Percentiles rank a stretch among this genome's conserved stretches.
phyloP scores from a whole-genome alignment of 495 filamentous ascomycete species.

The Niebla homalea region DNA sequence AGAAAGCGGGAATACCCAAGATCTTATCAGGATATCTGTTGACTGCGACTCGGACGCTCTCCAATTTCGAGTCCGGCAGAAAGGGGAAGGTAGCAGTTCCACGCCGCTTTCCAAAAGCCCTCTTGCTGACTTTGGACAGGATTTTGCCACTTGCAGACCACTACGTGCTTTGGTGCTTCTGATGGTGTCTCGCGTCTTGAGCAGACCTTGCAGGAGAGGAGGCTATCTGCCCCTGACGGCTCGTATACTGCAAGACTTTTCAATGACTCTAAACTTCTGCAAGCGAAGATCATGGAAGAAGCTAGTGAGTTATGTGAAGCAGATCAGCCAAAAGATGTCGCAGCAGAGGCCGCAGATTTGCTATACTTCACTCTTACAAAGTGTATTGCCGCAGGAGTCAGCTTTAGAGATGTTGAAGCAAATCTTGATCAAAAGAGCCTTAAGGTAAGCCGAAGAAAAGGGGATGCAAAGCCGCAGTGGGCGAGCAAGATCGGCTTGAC shows the following conservation, averaged over 20 bases:
- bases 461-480: slow-evolving; percentile 86
- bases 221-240: slow-evolving; percentile 65
- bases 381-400: slow-evolving; percentile 70
- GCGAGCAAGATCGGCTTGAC: slow-evolving; percentile 65
- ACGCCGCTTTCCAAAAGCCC: not conserved
- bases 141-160: slow-evolving; percentile 88
- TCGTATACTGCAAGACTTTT: slow-evolving; percentile 92
- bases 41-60: slow-evolving; percentile 93
- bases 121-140: slow-evolving; percentile 32
- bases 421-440: slow-evolving; percentile 88
- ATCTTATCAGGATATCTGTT: slow-evolving; percentile 67
- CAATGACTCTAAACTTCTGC: slow-evolving; percentile 73
- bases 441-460: slow-evolving; percentile 82
- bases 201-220: slow-evolving; percentile 67
- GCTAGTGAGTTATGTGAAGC: slow-evolving; percentile 88
- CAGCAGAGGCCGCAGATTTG: slow-evolving; percentile 88
- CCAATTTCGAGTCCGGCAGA: slow-evolving; percentile 77
- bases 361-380: slow-evolving; percentile 92
- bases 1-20: slow-evolving; percentile 82
- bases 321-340: slow-evolving; percentile 63
- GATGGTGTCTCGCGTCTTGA: slow-evolving; percentile 70
- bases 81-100: slow-evolving; percentile 46
- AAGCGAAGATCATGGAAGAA: slow-evolving; percentile 97
- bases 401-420: slow-evolving; percentile 72
- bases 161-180: slow-evolving; percentile 82